Base-by-base conservation (phyloP, 495 filamentous ascomycete genomes). In the Neurospora hispaniola region DNA sequence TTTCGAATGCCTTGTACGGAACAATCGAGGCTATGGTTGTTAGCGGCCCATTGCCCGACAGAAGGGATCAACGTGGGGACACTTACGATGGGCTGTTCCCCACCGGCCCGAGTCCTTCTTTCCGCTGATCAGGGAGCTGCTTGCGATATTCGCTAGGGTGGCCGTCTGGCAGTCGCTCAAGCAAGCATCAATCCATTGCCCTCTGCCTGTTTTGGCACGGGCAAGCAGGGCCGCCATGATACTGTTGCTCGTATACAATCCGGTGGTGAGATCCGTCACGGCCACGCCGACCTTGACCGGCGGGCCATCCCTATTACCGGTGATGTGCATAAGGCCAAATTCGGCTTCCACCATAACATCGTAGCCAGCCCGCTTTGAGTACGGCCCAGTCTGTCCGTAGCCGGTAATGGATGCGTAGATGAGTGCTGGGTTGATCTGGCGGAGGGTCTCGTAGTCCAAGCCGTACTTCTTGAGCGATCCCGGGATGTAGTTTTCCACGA, bases 261-360 rank as follows among this genome's bases (percentile, higher is more conserved):
- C 96, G 0, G 96, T 98, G 0, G 96, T 98, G 70, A 99, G 81
- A 79, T 99, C 96, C 0, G 96, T 99, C 8, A 98, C 95, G 7
- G 96, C 96, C 16, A 98, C 96, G 5, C 96, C 96, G 3, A 99
- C 96, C 82, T 99, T 99, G 16, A 97, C 96, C 0, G 96, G 96
- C 3, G 94, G 92, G 0, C 96, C 93, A 72, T 97, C 93, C 75
- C 93, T 84, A 54, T 86, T 85, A 12, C 96, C 96, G 0, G 96
- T 99, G 71, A 99, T 98, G 79, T 99, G 96, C 96, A 99, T 99
- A 71, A 99, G 79, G 6, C 96, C 96, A 85, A 99, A 93, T 81
- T 98, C 96, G 54, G 95, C 96, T 82, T 99, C 96, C 0, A 99
- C 96, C 94, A 99, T 98, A 72, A 99, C 96, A 81, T 99, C 96